phyloP scores from a whole-genome alignment of 2,329 filamentous ascomycete species.

The Penicillium sp. region DNA sequence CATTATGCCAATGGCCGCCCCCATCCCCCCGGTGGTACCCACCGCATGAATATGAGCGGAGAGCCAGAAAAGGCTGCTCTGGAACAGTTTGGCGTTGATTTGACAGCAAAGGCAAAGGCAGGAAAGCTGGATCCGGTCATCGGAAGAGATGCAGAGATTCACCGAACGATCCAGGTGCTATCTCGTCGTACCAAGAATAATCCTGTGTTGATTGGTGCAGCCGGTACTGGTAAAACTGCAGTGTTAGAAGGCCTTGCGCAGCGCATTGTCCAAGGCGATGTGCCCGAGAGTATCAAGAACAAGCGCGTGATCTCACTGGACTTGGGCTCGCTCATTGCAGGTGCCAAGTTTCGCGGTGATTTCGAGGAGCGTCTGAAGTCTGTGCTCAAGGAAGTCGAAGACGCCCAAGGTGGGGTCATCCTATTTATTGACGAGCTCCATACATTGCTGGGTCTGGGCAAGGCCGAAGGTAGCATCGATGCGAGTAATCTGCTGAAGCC shows the following conservation, averaged over 20 bases:
- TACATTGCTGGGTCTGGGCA: constrained; percentile 85
- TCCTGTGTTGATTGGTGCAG: constrained; percentile 87
- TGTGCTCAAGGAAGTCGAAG: constrained; percentile 86
- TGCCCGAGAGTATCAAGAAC: constrained; percentile 93
- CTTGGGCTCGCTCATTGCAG: constrained; percentile 88
- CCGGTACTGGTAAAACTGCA: constrained; percentile 91
- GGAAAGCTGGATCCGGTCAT: constrained; percentile 97
- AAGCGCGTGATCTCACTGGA: constrained; percentile 87
- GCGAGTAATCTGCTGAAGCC: constrained; percentile 94
- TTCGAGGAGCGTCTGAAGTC: constrained; percentile 93
- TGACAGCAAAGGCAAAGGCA: constrained; percentile 79
- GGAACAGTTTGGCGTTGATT: constrained; percentile 86
- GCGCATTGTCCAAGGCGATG: constrained; percentile 86
- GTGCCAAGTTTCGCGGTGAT: constrained; percentile 92
- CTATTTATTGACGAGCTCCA: constrained; percentile 95
- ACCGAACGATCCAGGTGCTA: constrained; percentile 89
- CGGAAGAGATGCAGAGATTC: constrained; percentile 86
- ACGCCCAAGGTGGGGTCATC: constrained; percentile 85
- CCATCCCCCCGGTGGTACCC: constrained; percentile 86
- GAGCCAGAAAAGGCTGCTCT: constrained; percentile 79
- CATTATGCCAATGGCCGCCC: constrained; percentile 64
- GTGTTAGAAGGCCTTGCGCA: constrained; percentile 88
- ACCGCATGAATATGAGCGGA: constrained; percentile 85
- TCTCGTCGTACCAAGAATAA: constrained; percentile 95
- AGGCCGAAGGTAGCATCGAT: constrained; percentile 94